These are phyloP conservation scores for Conticribra guillardii DNA, from an alignment of 108 stramenopile species.

Conservation along the genomic window DNA sequence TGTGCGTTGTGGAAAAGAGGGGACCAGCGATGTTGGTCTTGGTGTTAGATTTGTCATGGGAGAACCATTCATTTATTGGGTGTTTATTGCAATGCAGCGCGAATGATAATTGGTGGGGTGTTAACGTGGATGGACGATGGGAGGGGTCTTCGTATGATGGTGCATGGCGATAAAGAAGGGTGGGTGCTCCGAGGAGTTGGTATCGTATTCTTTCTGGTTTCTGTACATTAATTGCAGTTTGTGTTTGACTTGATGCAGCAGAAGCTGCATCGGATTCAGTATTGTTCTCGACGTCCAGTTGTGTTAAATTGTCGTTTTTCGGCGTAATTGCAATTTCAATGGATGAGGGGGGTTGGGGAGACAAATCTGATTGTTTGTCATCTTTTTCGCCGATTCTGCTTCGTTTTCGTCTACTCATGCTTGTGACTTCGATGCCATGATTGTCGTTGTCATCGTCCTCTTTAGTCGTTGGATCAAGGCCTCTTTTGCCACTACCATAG, in stretches of 20 bases:
- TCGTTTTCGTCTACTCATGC: not conserved
- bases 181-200: slow-evolving; percentile 58
- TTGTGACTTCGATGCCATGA: too few relatives aligned
- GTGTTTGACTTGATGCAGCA: not conserved
- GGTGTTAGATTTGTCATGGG: too few relatives aligned
- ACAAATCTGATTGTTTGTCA: not conserved
- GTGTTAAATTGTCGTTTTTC: not conserved
- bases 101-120: slow-evolving; percentile 28
- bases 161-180: slow-evolving; percentile 51
- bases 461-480: too few relatives aligned
- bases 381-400: not conserved
- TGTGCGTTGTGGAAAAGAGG: not conserved
- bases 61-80: slow-evolving; percentile 9
- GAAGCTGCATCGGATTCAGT: not conserved
- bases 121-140: slow-evolving; percentile 9
- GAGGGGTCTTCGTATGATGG: slow-evolving; percentile 30
- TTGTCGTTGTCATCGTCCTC: too few relatives aligned
- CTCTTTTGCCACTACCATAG: too few relatives aligned
- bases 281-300: not conserved
- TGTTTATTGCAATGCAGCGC: slow-evolving; percentile 9
- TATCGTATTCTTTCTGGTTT: slow-evolving; percentile 26
- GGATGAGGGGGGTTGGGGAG: not conserved
- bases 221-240: not conserved
- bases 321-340: not conserved
- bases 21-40: too few relatives aligned